Conservation (phyloP, 768 basidiomycete genomes). For the Lactifluus subvellereus region DNA sequence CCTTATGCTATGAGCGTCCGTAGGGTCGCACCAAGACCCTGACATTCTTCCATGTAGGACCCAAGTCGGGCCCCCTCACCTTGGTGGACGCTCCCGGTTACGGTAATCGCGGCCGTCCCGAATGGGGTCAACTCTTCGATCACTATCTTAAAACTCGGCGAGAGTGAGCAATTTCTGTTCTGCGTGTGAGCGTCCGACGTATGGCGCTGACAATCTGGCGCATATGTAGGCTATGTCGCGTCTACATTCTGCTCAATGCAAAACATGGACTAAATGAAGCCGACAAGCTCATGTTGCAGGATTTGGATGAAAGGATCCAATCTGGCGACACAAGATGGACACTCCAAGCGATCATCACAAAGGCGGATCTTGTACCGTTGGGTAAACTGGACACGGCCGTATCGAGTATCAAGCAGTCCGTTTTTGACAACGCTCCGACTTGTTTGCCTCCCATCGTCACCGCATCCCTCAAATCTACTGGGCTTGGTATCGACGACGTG, state of each 20-base stretch:
- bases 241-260: slow-evolving; percentile 67
- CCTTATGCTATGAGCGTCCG: neutral
- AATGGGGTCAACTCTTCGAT: slow-evolving; percentile 71
- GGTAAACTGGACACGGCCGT: slow-evolving; percentile 33
- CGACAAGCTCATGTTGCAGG: slow-evolving; percentile 57
- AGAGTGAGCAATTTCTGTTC: slow-evolving; percentile 41
- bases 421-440: slow-evolving; percentile 49
- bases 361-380: slow-evolving; percentile 48
- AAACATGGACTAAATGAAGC: slow-evolving; percentile 53
- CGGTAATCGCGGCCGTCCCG: slow-evolving; percentile 62
- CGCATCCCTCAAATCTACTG: slow-evolving; percentile 39
- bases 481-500: slow-evolving; percentile 52
- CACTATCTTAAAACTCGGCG: slow-evolving; percentile 54
- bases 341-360: slow-evolving; percentile 68
- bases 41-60: slow-evolving; percentile 68
- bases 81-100: slow-evolving; percentile 82
- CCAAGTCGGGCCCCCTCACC: slow-evolving; percentile 46
- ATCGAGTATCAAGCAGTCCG: slow-evolving; percentile 41
- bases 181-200: no score
- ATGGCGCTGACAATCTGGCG: neutral
- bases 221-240: slow-evolving; percentile 50
- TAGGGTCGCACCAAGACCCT: slow-evolving; percentile 69
- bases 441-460: slow-evolving; percentile 66
- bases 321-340: slow-evolving; percentile 45
- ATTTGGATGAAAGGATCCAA: slow-evolving; percentile 38